These are phyloP conservation scores for Geotrichum restrictum DNA, from an alignment of 1,139 yeast species.

Conservation along the genomic window DNA sequence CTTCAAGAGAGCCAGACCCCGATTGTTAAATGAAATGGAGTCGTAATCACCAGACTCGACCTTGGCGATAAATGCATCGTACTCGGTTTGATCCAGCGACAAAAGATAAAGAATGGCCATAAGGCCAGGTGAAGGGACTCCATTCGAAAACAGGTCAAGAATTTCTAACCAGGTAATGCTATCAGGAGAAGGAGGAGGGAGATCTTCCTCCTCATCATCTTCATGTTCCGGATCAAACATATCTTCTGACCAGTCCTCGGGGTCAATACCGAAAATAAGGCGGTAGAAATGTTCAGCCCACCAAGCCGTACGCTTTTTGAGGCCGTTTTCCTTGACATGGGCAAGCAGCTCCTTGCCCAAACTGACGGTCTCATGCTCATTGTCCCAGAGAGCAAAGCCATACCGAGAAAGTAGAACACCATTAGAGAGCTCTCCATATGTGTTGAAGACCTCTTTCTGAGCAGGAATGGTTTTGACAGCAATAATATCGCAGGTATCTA, in stretches of 20 bases:
- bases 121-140: constrained; percentile 43
- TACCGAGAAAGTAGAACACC: constrained; percentile 65
- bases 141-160: constrained; percentile 35
- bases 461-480: constrained; percentile 43
- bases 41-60: constrained; percentile 23
- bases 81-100: constrained; percentile 32
- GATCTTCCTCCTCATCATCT: constrained; percentile 16
- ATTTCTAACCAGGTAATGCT: constrained; percentile 21
- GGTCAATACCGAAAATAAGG: constrained; percentile 37
- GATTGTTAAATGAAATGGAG: constrained; percentile 15
- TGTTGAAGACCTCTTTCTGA: constrained; percentile 65
- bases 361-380: constrained; percentile 56
- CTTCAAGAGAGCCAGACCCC: constrained; percentile 21
- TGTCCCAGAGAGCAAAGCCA: constrained; percentile 61
- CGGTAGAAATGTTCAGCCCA: constrained; percentile 55
- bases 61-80: constrained; percentile 24
- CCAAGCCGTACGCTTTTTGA: constrained; percentile 55
- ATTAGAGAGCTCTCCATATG: constrained; percentile 71
- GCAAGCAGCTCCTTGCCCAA: constrained; percentile 52
- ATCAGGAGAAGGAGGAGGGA: constrained; percentile 19
- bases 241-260: constrained; percentile 37
- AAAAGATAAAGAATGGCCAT: constrained; percentile 41
- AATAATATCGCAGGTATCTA: constrained; percentile 41
- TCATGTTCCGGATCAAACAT: constrained; percentile 30
- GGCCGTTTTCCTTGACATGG: constrained; percentile 41